Evolutionary conservation across 1,139 yeast genomes (phyloP), one percentile per base, ranked within the genome.

Genomic region (Blastobotrys petasosporus): DNA sequence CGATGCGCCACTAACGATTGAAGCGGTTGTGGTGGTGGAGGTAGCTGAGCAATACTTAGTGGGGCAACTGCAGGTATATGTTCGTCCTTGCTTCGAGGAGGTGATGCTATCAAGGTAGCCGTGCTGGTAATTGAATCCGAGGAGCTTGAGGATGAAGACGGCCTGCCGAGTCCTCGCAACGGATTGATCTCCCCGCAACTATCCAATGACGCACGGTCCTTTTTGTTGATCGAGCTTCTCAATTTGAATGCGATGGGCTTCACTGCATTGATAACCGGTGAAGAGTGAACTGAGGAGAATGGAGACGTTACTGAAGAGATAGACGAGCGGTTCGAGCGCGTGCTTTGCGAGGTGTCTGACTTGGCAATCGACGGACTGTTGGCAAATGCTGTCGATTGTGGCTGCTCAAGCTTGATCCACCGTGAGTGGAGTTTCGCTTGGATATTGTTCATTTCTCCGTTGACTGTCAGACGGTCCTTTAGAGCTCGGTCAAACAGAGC

Each of bases 401-500:
- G 33, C 15, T 20, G 45, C 23, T 38, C 41, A 20, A 44, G 41
- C 15, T 28, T 33, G 28, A 41, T 42, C 59, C 59, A 56, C 13
- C 53, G 45, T 15, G 40, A 38, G 34, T 55, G 58, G 23, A 56
- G 48, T 10, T 49, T 42, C 2, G 52, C 39, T 31, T 52, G 55
- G 25, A 53, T 39, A 7, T 48, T 36, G 15, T 36, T 40, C 48
- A 56, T 54, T 36, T 54, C 59, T 16, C 52, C 49, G 13, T 51
- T 46, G 2, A 42, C 49, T 9, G 54, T 50, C 20, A 54, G 48
- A 17, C 51, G 47, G 12, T 54, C 59, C 28, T 48, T 45, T 15
- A 56, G 44, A 5, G 59, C 58, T 4, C 57, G 50, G 42, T 55
- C 58, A 40, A 56, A 47, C 28, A 56, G 39, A 1, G 52, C 46